Evolutionary conservation across 768 basidiomycete species (phyloP).

Genomic region (Jaapia argillacea): DNA sequence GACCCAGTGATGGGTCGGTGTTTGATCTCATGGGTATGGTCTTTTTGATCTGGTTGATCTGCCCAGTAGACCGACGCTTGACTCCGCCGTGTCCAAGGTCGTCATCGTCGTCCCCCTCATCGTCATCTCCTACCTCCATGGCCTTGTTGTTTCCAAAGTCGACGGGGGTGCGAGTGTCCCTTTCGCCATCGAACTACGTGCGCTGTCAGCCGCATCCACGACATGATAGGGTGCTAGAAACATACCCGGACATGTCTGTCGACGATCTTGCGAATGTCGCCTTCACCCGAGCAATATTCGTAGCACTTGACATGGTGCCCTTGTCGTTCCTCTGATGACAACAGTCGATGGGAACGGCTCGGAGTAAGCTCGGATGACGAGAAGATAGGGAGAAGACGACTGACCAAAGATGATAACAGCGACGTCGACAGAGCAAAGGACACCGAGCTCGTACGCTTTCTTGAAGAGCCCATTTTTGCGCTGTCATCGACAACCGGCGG

Average conservation of each 20-base stretch:
- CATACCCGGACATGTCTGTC: conserved; percentile 52
- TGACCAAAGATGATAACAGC: conserved; percentile 80
- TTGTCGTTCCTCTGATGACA: conserved; percentile 59
- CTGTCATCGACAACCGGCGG: conserved; percentile 25
- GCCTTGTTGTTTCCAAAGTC: conserved; percentile 34
- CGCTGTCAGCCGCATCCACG: neutral
- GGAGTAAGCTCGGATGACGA: conserved; percentile 1
- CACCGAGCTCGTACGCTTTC: conserved; percentile 86
- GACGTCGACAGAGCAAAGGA: conserved; percentile 81
- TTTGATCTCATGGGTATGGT: neutral
- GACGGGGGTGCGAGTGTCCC: conserved; percentile 36
- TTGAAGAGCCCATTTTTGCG: conserved; percentile 88
- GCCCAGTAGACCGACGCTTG: neutral
- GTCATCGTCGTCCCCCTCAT: conserved; percentile 28
- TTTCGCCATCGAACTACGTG: conserved; percentile 39
- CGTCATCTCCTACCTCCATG: conserved; percentile 13
- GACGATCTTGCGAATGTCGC: conserved; percentile 62
- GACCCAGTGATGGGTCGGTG: neutral
- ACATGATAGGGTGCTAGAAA: neutral
- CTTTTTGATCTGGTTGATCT: neutral
- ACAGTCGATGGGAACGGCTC: conserved; percentile 33
- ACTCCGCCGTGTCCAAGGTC: conserved; percentile 15
- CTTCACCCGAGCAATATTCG: conserved; percentile 70
- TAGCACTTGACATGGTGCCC: conserved; percentile 77
- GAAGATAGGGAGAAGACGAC: conserved; percentile 16